Conservation (phyloP, 352 stramenopile species). For the Thraustochytrium striatum region DNA sequence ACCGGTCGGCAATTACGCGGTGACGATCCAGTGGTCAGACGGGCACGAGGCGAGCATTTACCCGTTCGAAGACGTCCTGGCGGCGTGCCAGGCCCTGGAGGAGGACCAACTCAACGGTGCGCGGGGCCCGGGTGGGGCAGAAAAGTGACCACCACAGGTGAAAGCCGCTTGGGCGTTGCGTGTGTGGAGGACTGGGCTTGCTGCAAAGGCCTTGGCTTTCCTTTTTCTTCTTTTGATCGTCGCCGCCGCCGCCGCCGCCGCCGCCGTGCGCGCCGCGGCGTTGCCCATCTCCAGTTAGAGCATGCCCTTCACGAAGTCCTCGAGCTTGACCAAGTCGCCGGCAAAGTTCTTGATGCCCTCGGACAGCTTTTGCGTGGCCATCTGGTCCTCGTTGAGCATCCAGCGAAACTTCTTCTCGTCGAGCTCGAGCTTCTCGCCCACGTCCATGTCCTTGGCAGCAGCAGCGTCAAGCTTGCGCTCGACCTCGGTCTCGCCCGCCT, state of each 20-base stretch:
- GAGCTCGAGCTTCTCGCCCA: conserved; percentile 67
- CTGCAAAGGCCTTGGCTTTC: neutral
- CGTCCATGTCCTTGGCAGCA: conserved; percentile 55
- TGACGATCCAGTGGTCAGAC: conserved; percentile 94
- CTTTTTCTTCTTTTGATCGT: neutral
- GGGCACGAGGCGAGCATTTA: conserved; percentile 92
- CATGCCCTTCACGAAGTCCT: conserved; percentile 93
- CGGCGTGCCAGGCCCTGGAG: conserved; percentile 42
- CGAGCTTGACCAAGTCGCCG: conserved; percentile 94
- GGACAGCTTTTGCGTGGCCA: conserved; percentile 93
- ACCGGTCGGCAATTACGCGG: conserved; percentile 91
- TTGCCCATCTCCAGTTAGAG: too few relatives aligned
- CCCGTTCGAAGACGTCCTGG: conserved; percentile 73
- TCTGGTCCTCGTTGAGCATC: conserved; percentile 95
- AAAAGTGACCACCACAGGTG: too few relatives aligned
- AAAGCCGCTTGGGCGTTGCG: too few relatives aligned
- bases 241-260: too few relatives aligned
- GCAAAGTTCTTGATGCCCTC: conserved; percentile 95
- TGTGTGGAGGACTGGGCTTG: too few relatives aligned
- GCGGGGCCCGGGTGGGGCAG: too few relatives aligned
- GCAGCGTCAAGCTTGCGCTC: conserved; percentile 76
- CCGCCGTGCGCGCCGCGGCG: too few relatives aligned
- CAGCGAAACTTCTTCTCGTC: conserved; percentile 92
- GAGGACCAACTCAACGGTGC: too few relatives aligned
- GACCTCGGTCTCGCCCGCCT: conserved; percentile 61